Percentiles rank a stretch among this genome's conserved stretches.
phyloP scores from a whole-genome alignment of 441 rosid genomes.

The Aleurites moluccanus region DNA sequence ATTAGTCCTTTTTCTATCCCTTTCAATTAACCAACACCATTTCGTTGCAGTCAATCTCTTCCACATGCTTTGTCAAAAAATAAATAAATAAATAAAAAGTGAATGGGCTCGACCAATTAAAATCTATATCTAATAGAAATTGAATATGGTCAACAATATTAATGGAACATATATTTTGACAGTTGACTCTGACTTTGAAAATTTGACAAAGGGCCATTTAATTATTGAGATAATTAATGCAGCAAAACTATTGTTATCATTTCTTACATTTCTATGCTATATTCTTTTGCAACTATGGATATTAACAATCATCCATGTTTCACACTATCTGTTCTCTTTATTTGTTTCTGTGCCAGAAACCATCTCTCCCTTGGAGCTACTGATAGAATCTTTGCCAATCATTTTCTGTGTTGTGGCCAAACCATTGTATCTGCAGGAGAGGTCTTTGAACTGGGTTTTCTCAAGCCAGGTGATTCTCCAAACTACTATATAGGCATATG shows the following conservation, averaged over 20 bases:
- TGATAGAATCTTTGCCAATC: conserved; percentile 33
- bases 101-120: no score
- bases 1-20: no score
- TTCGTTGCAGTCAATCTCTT: no score
- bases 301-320: conserved; percentile 15
- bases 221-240: no score
- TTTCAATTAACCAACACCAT: no score
- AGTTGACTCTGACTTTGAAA: no score
- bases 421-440: conserved; percentile 38
- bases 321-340: conserved; percentile 9
- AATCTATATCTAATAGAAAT: no score
- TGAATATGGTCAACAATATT: no score
- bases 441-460: conserved; percentile 42
- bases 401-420: conserved; percentile 39
- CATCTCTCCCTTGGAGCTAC: conserved; percentile 22
- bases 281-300: conserved; percentile 22
- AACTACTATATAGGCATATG: conserved; percentile 63
- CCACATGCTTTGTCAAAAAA: no score
- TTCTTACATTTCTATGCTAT: not conserved
- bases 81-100: no score
- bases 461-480: conserved; percentile 41
- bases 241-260: not conserved
- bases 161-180: no score
- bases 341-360: conserved; percentile 18
- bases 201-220: no score